Percentiles rank a stretch among this genome's conserved stretches.
These are phyloP conservation scores for Pouteria campechiana DNA, from an alignment of 179 eudicot species.

Conservation along the genomic window DNA sequence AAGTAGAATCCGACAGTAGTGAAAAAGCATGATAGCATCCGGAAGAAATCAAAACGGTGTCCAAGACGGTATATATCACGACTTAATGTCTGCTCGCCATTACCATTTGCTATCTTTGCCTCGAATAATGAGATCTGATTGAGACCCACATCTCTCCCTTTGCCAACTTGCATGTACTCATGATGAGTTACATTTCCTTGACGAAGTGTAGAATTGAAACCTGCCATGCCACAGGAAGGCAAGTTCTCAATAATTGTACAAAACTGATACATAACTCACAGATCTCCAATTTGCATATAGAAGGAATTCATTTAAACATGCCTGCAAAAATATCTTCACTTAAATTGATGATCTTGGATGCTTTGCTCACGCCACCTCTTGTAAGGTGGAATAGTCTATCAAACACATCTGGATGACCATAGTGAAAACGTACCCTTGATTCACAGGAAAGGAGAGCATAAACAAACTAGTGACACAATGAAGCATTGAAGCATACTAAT, in stretches of 20 bases:
- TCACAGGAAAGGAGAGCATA: conserved; percentile 2
- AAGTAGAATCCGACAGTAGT: conserved; percentile 91
- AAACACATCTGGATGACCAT: conserved; percentile 96
- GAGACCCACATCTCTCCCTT: conserved; percentile 95
- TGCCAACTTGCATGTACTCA: conserved; percentile 93
- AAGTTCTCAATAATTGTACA: background rate
- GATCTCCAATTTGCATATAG: background rate
- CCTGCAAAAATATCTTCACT: conserved; percentile 98
- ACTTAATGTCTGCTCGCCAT: conserved; percentile 94
- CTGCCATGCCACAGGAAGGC: conserved; percentile 17
- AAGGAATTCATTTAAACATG: conserved; percentile 5
- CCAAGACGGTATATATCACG: conserved; percentile 95
- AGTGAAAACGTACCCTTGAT: conserved; percentile 92
- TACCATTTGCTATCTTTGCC: conserved; percentile 95
- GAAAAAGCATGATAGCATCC: conserved; percentile 90
- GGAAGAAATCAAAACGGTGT: conserved; percentile 91
- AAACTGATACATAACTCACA: background rate
- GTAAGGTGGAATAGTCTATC: conserved; percentile 89
- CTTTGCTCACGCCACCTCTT: conserved; percentile 90
- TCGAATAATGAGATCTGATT: conserved; percentile 95
- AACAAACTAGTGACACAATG: background rate
- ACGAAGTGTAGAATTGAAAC: conserved; percentile 91
- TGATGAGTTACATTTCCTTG: conserved; percentile 93
- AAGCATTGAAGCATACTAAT: background rate
- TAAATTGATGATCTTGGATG: conserved; percentile 74